phyloP scores from a whole-genome alignment of 371 early-diverging fungal genomes.

The Coemansia sp. region DNA sequence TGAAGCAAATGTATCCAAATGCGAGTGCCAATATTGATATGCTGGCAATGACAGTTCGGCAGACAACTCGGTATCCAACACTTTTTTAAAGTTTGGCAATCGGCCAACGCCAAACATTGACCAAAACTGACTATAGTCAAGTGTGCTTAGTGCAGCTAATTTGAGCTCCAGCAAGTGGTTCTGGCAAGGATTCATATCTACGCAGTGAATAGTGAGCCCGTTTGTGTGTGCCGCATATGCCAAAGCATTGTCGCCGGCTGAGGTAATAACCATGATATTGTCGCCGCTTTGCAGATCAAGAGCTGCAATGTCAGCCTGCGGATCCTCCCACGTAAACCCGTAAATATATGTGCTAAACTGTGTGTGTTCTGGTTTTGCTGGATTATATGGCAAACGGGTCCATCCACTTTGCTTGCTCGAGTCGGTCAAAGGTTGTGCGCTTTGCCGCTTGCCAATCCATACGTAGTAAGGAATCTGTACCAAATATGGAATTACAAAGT shows the following conservation, averaged over 20 bases:
- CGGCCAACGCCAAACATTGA: slow-evolving; percentile 77
- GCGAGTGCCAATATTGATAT: slow-evolving; percentile 76
- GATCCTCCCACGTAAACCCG: slow-evolving; percentile 89
- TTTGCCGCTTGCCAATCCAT: slow-evolving; percentile 61
- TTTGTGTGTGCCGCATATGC: slow-evolving; percentile 74
- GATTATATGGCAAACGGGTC: slow-evolving; percentile 70
- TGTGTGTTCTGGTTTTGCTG: slow-evolving; percentile 61
- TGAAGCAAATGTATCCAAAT: slow-evolving; percentile 39
- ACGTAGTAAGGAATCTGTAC: slow-evolving; percentile 85
- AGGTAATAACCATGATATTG: slow-evolving; percentile 78
- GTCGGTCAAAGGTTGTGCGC: too few species aligned
- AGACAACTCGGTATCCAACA: slow-evolving; percentile 68
- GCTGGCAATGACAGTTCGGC: slow-evolving; percentile 72
- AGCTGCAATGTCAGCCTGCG: slow-evolving; percentile 70
- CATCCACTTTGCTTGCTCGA: slow-evolving; percentile 28
- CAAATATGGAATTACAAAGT: slow-evolving; percentile 67
- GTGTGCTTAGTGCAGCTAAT: slow-evolving; percentile 63
- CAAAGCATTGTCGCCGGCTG: slow-evolving; percentile 82
- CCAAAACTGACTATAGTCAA: slow-evolving; percentile 73
- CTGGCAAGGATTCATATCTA: slow-evolving; percentile 89
- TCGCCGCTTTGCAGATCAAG: slow-evolving; percentile 67
- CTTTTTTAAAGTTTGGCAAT: slow-evolving; percentile 59
- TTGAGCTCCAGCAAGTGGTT: slow-evolving; percentile 84
- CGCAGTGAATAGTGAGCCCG: slow-evolving; percentile 72
- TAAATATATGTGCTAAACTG: slow-evolving; percentile 83